Conservation (phyloP, 1,284 basidiomycete genomes). For the Anthracocystis panici-leucophaei region DNA sequence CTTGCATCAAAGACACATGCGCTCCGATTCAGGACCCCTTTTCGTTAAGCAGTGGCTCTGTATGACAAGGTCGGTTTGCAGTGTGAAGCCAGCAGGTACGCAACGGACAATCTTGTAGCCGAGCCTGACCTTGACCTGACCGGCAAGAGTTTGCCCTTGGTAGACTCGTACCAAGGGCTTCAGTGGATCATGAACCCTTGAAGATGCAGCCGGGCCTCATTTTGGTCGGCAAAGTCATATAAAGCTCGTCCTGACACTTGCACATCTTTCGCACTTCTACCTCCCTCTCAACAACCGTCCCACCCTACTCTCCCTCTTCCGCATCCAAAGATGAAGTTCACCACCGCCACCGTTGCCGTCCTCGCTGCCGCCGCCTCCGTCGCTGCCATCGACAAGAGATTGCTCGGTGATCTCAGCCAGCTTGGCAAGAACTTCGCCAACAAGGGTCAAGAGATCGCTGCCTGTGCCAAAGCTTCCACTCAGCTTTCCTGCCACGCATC, state of each 20-base stretch:
- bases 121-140: no score
- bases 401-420: constrained; percentile 49
- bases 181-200: no score
- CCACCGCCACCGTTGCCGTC: constrained; percentile 21
- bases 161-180: no score
- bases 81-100: no score
- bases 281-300: background rate
- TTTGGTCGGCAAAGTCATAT: background rate
- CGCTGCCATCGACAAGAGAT: constrained; percentile 37
- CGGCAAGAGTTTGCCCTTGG: no score
- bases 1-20: no score
- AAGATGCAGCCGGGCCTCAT: background rate
- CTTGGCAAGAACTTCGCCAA: constrained; percentile 27
- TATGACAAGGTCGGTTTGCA: background rate
- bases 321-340: constrained; percentile 32
- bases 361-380: constrained; percentile 48
- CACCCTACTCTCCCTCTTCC: background rate
- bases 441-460: constrained; percentile 32
- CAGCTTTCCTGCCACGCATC: constrained; percentile 46
- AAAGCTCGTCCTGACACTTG: background rate
- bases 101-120: background rate
- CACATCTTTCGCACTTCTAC: constrained; percentile 9
- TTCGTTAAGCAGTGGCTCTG: background rate
- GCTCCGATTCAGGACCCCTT: background rate
- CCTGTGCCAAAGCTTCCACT: constrained; percentile 23